Evolutionary conservation across 805 yeast species (phyloP).

Genomic region (Isabelozyma heimii): DNA sequence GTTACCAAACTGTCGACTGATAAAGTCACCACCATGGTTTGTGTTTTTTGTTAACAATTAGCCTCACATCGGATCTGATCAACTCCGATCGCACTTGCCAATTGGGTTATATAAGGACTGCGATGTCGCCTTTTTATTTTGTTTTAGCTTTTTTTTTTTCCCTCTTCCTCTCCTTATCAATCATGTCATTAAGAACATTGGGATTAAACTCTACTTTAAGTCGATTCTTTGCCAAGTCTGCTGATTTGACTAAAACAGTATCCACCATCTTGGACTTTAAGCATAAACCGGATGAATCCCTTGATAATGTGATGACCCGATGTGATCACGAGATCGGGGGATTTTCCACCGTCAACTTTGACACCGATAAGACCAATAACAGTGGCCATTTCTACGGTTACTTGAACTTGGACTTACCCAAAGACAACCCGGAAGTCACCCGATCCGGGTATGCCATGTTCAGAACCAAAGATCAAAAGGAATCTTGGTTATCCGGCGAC

Average conservation of each 20-base stretch:
- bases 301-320: conserved; percentile 54
- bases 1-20: no score
- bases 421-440: conserved; percentile 59
- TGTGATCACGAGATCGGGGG: conserved; percentile 81
- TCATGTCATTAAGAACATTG: conserved; percentile 42
- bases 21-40: no score
- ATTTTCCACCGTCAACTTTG: conserved; percentile 61
- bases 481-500: conserved; percentile 47
- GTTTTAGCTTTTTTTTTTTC: not conserved
- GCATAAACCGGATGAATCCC: conserved; percentile 40
- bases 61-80: not conserved
- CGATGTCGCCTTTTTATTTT: not conserved
- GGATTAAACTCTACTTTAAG: conserved; percentile 36
- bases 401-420: conserved; percentile 66
- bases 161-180: not conserved
- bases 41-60: no score
- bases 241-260: conserved; percentile 24
- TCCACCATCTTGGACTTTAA: conserved; percentile 58
- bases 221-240: conserved; percentile 32
- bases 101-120: not conserved
- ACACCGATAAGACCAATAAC: conserved; percentile 29
- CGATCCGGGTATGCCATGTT: conserved; percentile 83
- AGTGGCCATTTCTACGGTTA: conserved; percentile 50
- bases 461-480: conserved; percentile 65
- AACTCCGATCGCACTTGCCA: not conserved